Percentiles rank a stretch among this genome's conserved stretches.
Conservation (phyloP, 352 stramenopile genomes). For the Phytophthora melonis region DNA sequence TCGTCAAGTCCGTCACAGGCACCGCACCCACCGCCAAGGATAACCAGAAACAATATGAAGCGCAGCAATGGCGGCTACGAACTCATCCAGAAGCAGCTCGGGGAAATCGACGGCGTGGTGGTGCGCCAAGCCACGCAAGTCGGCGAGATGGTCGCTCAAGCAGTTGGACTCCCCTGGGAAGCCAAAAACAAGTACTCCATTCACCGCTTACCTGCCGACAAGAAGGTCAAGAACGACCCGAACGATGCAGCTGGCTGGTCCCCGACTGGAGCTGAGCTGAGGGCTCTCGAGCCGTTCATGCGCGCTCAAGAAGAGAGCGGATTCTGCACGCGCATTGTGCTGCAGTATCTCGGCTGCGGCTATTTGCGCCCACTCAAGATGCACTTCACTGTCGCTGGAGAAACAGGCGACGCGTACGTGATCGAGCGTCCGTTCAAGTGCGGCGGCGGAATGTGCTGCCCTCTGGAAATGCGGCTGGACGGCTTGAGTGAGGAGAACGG, state of each 20-base stretch:
- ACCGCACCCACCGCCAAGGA: not conserved
- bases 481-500: constrained; percentile 27
- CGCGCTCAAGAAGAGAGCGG: constrained; percentile 56
- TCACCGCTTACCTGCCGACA: constrained; percentile 50
- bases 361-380: constrained; percentile 53
- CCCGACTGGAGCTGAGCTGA: constrained; percentile 52
- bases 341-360: constrained; percentile 51
- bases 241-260: constrained; percentile 59
- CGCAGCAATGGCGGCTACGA: constrained; percentile 11
- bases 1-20: not conserved
- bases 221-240: constrained; percentile 61
- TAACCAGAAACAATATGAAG: constrained; percentile 14
- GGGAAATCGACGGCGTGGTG: constrained; percentile 52
- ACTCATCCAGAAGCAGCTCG: constrained; percentile 39
- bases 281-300: constrained; percentile 56
- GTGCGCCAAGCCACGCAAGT: constrained; percentile 65
- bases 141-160: constrained; percentile 56
- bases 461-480: constrained; percentile 57
- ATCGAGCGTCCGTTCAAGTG: constrained; percentile 49
- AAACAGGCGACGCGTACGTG: constrained; percentile 59
- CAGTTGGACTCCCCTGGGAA: constrained; percentile 60
- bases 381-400: constrained; percentile 52
- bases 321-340: constrained; percentile 40
- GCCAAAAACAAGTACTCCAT: constrained; percentile 72
- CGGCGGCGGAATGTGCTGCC: constrained; percentile 48